These are phyloP conservation scores for Helianthus tuberosus DNA, from an alignment of 129 eudicot species.

Conservation along the genomic window DNA sequence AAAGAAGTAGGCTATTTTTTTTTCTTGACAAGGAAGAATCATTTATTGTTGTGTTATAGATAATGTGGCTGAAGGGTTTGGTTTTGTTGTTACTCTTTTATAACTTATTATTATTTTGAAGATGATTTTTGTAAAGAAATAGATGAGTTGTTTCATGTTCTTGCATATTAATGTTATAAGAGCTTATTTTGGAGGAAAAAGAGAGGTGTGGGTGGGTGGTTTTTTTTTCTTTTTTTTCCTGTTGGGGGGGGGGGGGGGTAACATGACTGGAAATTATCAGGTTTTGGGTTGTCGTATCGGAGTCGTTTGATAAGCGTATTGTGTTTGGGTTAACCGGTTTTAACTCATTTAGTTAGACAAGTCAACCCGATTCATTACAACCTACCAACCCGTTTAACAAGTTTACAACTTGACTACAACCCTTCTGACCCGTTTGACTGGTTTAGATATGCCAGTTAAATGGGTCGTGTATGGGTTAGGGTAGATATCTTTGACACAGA, in stretches of 20 bases:
- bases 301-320: too few species aligned
- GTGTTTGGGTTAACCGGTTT: too few species aligned
- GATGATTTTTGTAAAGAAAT: not conserved
- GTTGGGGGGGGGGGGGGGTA: not conserved
- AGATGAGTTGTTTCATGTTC: not conserved
- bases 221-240: too few species aligned
- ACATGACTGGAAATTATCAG: not conserved
- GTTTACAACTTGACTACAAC: too few species aligned
- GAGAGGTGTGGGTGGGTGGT: not conserved
- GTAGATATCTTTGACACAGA: too few species aligned
- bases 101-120: not conserved
- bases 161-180: not conserved
- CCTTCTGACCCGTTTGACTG: too few species aligned
- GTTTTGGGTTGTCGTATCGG: too few species aligned
- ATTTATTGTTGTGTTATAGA: slow-evolving; percentile 2
- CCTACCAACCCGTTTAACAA: too few species aligned
- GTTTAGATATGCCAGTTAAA: too few species aligned
- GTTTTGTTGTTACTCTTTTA: not conserved
- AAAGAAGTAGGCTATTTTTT: not conserved
- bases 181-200: not conserved
- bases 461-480: too few species aligned
- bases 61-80: not conserved
- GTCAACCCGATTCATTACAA: too few species aligned
- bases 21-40: not conserved
- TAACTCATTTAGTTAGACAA: too few species aligned